These are phyloP conservation scores for Davidsoniella australis DNA, from an alignment of 2,329 filamentous ascomycete genomes.

Conservation along the genomic window DNA sequence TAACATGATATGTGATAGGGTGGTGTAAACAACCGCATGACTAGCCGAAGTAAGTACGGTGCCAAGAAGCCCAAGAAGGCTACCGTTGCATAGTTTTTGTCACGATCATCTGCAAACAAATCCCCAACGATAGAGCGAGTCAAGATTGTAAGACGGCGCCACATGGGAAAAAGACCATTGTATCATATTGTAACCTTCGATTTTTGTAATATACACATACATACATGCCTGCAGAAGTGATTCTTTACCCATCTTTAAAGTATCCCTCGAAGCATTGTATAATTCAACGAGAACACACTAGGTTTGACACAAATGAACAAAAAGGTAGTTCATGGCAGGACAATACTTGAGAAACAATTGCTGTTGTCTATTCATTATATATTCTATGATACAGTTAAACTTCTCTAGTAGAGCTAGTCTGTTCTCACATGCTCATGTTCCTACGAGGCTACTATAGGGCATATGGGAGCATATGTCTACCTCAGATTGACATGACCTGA, in stretches of 20 bases:
- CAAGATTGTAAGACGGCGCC: background rate
- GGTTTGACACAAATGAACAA: too few species aligned
- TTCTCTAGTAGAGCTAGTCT: too few species aligned
- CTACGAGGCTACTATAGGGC: too few species aligned
- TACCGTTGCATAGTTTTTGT: slow-evolving; percentile 27
- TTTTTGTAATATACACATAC: background rate
- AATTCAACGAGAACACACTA: too few species aligned
- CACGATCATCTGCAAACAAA: background rate
- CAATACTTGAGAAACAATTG: background rate
- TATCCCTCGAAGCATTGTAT: too few species aligned
- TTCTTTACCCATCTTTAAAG: too few species aligned
- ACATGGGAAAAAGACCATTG: background rate
- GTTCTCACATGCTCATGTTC: too few species aligned
- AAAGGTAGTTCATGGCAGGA: too few species aligned
- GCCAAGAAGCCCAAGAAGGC: slow-evolving; percentile 96
- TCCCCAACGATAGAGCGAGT: background rate
- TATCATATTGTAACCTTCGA: slow-evolving; percentile 9
- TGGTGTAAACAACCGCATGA: slow-evolving; percentile 71
- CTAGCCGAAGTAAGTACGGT: slow-evolving; percentile 86
- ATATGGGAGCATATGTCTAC: too few species aligned
- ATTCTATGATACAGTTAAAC: slow-evolving; percentile 7
- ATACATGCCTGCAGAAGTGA: background rate
- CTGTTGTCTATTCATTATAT: slow-evolving; percentile 6
- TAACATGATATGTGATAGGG: slow-evolving; percentile 36
- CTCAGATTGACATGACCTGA: too few species aligned